These are phyloP conservation scores for Ogataea minuta DNA, from an alignment of 805 yeast species.

Conservation along the genomic window DNA sequence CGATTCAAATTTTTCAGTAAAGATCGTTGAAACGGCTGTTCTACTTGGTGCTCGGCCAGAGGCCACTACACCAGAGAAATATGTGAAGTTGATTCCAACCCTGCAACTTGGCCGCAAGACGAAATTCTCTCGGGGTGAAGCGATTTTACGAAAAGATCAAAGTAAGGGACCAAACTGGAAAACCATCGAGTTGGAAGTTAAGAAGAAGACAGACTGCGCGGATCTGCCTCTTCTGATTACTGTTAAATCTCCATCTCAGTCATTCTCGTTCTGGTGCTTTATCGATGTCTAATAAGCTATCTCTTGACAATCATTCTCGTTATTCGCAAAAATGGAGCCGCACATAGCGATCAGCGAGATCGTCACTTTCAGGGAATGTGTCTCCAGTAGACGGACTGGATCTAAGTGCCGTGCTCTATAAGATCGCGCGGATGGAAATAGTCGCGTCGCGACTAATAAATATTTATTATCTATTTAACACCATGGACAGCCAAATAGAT, in stretches of 20 bases:
- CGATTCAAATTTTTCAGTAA: neutral
- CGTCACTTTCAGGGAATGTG: too few species aligned
- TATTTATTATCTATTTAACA: constrained; percentile 1
- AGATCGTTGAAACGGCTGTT: neutral
- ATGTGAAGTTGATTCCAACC: constrained; percentile 5
- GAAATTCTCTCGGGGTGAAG: constrained; percentile 3
- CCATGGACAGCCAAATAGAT: constrained; percentile 14
- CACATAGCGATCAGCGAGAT: constrained; percentile 61
- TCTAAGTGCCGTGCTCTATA: too few species aligned
- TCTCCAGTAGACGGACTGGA: too few species aligned
- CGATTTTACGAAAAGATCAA: neutral
- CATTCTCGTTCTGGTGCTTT: neutral
- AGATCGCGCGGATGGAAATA: too few species aligned
- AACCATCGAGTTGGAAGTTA: neutral
- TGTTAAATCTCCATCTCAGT: neutral
- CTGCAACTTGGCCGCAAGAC: neutral
- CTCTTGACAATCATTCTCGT: constrained; percentile 52
- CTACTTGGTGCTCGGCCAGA: constrained; percentile 2
- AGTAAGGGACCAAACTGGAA: constrained; percentile 5
- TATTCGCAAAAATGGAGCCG: too few species aligned
- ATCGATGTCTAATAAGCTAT: constrained; percentile 13
- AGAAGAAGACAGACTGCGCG: neutral
- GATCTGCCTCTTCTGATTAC: constrained; percentile 1
- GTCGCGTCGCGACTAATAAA: neutral
- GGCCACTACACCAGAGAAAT: constrained; percentile 3